These are phyloP conservation scores for Thalassiosira mediterranea DNA, from an alignment of 352 stramenopile species.

Conservation along the genomic window DNA sequence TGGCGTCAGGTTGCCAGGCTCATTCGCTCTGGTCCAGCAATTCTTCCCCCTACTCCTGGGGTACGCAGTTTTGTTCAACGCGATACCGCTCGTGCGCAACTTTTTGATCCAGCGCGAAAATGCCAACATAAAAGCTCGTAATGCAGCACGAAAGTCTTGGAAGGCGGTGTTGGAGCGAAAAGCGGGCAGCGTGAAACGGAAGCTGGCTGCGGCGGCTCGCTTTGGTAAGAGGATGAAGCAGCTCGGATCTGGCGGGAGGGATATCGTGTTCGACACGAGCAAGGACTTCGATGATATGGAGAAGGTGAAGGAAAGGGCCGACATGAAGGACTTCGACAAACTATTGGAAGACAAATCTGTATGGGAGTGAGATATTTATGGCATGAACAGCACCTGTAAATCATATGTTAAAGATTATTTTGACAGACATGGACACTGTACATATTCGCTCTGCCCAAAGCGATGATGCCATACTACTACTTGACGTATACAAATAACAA, in stretches of 20 bases:
- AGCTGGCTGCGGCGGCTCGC: slow-evolving; percentile 65
- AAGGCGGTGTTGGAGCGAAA: slow-evolving; percentile 53
- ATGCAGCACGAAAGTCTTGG: slow-evolving; percentile 68
- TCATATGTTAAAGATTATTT: no score
- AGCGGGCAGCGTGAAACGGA: slow-evolving; percentile 54
- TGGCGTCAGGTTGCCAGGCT: slow-evolving; percentile 63
- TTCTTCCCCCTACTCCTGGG: slow-evolving; percentile 75
- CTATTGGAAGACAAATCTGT: slow-evolving; percentile 23
- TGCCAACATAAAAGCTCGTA: slow-evolving; percentile 72
- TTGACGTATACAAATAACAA: no score
- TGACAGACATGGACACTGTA: no score
- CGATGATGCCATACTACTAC: no score
- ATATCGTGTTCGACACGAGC: slow-evolving; percentile 74
- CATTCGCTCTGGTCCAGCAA: slow-evolving; percentile 73
- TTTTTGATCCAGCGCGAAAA: slow-evolving; percentile 77
- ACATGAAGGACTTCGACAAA: slow-evolving; percentile 79
- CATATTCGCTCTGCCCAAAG: no score
- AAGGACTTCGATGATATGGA: slow-evolving; percentile 57
- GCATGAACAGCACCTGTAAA: no score
- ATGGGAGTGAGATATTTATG: slow-evolving; percentile 59
- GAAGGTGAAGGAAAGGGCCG: slow-evolving; percentile 47
- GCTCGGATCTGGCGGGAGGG: slow-evolving; percentile 45
- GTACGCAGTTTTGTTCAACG: slow-evolving; percentile 84
- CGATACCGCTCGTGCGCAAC: slow-evolving; percentile 72
- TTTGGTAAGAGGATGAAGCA: slow-evolving; percentile 66